These are phyloP conservation scores for Diplodia sapinea DNA, from an alignment of 2,329 filamentous ascomycete genomes.

Conservation along the genomic window DNA sequence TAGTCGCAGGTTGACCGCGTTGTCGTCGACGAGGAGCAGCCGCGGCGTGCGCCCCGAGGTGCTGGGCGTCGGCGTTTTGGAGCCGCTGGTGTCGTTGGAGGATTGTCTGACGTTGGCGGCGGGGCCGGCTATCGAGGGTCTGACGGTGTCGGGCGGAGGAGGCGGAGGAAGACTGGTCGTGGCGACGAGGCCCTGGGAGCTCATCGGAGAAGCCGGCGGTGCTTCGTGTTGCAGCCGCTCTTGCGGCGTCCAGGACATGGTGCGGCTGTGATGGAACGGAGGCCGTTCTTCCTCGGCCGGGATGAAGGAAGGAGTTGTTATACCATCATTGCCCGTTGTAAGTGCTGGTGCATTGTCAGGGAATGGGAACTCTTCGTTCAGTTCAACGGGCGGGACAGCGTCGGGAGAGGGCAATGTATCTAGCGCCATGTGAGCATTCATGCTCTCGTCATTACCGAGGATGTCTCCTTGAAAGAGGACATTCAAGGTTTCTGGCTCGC, in stretches of 20 bases:
- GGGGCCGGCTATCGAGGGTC: background rate
- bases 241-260: constrained; percentile 28
- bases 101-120: background rate
- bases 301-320: constrained; percentile 8
- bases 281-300: background rate
- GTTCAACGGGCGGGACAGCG: constrained; percentile 3
- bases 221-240: constrained; percentile 9
- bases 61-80: background rate
- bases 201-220: constrained; percentile 21
- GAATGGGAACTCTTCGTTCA: constrained; percentile 33
- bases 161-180: background rate
- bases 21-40: constrained; percentile 34
- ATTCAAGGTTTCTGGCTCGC: constrained; percentile 24
- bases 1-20: constrained; percentile 58
- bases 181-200: background rate
- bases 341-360: background rate
- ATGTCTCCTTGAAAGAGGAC: constrained; percentile 33
- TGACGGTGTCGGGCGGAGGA: background rate
- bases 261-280: constrained; percentile 14
- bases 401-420: constrained; percentile 23
- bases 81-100: background rate
- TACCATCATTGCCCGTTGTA: background rate
- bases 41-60: constrained; percentile 4
- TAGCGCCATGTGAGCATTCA: constrained; percentile 35
- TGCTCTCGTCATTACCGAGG: constrained; percentile 36